Percentiles rank a stretch among this genome's conserved stretches.
Evolutionary conservation across 306 rosid genomes (phyloP).

Genomic region (Malus orientalis): DNA sequence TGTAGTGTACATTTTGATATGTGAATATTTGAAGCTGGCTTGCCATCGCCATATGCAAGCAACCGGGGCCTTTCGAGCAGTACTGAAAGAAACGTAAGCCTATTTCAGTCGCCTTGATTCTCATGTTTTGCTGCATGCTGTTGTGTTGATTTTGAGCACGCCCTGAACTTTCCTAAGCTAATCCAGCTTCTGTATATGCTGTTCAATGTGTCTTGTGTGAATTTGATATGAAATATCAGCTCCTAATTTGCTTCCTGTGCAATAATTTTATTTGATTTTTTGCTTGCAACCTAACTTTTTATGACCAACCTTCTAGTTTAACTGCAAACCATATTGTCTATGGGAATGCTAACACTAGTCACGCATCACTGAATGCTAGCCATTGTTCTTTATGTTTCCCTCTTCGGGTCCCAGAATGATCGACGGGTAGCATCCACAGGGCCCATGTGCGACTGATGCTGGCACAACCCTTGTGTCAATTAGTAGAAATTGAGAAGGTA

Average conservation of each 20-base stretch:
- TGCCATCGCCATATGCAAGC: neutral
- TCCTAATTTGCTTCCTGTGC: neutral
- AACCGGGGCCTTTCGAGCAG: neutral
- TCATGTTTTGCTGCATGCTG: neutral
- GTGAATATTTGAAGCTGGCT: neutral
- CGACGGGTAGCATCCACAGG: too few species aligned
- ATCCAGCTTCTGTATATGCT: neutral
- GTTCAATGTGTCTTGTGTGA: neutral
- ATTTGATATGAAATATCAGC: neutral
- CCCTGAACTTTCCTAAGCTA: constrained; percentile 2
- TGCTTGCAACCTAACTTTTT: neutral
- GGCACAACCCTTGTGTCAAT: neutral
- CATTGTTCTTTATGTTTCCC: too few species aligned
- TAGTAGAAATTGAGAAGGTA: neutral
- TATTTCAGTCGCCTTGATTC: neutral
- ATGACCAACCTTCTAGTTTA: neutral
- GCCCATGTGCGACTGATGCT: too few species aligned
- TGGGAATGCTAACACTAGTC: too few species aligned
- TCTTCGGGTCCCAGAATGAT: too few species aligned
- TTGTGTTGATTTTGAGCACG: neutral
- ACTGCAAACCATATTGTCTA: neutral
- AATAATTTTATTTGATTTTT: neutral
- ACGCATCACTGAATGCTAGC: too few species aligned
- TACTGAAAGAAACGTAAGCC: neutral
- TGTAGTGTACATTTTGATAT: neutral